Evolutionary conservation across 495 filamentous ascomycete species (phyloP), one percentile per base, ranked within the genome.

Genomic region (Cairneyella variabilis): DNA sequence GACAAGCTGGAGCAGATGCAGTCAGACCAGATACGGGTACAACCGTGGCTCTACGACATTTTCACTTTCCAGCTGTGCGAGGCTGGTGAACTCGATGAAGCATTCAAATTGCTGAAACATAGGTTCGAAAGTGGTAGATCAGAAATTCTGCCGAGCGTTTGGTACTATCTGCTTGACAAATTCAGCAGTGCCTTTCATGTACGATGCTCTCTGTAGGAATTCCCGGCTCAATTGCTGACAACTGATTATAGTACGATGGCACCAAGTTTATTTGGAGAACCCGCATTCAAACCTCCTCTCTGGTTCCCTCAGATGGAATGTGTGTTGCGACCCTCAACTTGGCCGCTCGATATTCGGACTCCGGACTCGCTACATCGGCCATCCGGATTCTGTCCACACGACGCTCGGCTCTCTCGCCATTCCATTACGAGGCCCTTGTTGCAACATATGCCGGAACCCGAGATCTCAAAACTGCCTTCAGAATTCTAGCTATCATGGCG

Each of bases 341-440:
- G 4, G 90, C 90, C 9, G 76, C 88, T 1, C 76, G 79, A 16
- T 58, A 79, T 56, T 80, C 78, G 26, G 84, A 95, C 62, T 64
- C 77, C n/a, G 61, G 69, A 0, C 72, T 96, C n/a, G 87, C 85
- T 10, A 80, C 80, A 10, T 71, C 78, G 48, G 84, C 81, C 34
- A 74, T 90, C 57, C 76, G 78, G 37, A 62, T 74, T 34, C 73
- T 86, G 16, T 76, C 77, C 0, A 64, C 75, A 3, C 74, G 80
- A 12, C 76, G 72, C 1, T 64, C 76, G 18, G 65, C 72, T 30
- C 74, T 89, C 25, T 67, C 73, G 2, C 57, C 73, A 3, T 75
- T 84, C 43, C 88, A 96, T 62, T 96, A 93, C 69, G 88, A 91
- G 65, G 73, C 79, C 25, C 74, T 96, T 14, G 63, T 91, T 17